Evolutionary conservation across 495 filamentous ascomycete genomes (phyloP).

Genomic region (Penicillium subrubescens): DNA sequence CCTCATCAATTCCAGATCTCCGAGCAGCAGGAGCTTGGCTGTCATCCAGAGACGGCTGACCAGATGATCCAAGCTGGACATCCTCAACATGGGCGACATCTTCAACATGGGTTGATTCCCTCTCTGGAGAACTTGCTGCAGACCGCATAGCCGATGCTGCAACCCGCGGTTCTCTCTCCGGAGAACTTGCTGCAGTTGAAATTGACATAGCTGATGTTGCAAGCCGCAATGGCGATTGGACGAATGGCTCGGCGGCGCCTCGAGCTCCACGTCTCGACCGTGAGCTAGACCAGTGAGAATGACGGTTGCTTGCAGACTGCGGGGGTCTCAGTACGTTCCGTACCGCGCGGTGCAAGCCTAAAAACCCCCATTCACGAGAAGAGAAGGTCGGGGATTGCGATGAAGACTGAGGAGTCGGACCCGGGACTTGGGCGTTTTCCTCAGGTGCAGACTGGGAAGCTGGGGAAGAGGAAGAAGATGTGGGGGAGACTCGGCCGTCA

Average conservation of each 20-base stretch:
- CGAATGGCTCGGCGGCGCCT: slow-evolving; percentile 24
- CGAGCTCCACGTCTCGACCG: slow-evolving; percentile 16
- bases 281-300: slow-evolving; percentile 31
- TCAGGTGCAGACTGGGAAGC: slow-evolving; percentile 62
- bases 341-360: slow-evolving; percentile 18
- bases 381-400: neutral
- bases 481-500: slow-evolving; percentile 22
- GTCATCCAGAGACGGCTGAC: slow-evolving; percentile 20
- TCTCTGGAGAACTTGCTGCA: slow-evolving; percentile 30
- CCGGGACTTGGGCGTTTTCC: slow-evolving; percentile 11
- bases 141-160: slow-evolving; percentile 23
- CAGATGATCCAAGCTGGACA: slow-evolving; percentile 24
- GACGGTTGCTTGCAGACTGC: slow-evolving; percentile 47
- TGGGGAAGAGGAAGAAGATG: slow-evolving; percentile 50
- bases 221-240: slow-evolving; percentile 30
- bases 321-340: slow-evolving; percentile 27
- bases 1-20: slow-evolving; percentile 6
- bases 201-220: slow-evolving; percentile 25
- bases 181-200: slow-evolving; percentile 26
- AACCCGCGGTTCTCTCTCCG: slow-evolving; percentile 10
- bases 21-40: slow-evolving; percentile 1
- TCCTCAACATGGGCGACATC: slow-evolving; percentile 9
- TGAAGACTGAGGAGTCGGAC: neutral
- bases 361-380: neutral
- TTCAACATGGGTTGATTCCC: slow-evolving; percentile 2